phyloP scores from a whole-genome alignment of 179 eudicot genomes.

The Amaranthus tricolor region DNA sequence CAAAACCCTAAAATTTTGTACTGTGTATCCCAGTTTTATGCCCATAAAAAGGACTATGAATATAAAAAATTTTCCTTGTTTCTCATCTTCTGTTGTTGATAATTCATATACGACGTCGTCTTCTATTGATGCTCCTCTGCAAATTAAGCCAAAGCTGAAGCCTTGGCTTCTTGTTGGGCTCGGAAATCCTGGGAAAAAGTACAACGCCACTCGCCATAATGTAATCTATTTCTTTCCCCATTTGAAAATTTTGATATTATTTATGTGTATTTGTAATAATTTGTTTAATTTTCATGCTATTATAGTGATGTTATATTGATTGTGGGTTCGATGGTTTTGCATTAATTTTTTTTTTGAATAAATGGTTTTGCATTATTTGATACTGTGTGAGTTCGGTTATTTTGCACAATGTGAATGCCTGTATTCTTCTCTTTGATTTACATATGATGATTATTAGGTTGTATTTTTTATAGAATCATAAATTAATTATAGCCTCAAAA shows the following conservation, averaged over 20 bases:
- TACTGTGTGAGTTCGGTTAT: neutral
- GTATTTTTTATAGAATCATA: too few relatives aligned
- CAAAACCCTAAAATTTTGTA: neutral
- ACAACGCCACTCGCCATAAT: constrained; percentile 71
- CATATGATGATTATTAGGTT: neutral
- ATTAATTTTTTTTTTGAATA: neutral
- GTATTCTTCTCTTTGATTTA: neutral
- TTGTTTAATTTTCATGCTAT: neutral
- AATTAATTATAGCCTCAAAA: too few relatives aligned
- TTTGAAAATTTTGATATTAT: neutral
- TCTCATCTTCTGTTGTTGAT: constrained; percentile 14
- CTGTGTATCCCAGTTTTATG: neutral
- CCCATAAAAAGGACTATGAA: neutral
- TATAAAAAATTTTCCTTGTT: constrained; percentile 22
- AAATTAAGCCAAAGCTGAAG: constrained; percentile 36
- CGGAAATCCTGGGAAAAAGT: constrained; percentile 80
- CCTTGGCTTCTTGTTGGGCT: constrained; percentile 90
- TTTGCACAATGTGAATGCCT: neutral
- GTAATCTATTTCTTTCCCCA: constrained; percentile 23
- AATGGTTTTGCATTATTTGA: neutral
- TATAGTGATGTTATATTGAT: neutral
- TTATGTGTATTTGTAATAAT: neutral
- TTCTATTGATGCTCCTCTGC: constrained; percentile 9
- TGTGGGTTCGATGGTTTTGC: neutral
- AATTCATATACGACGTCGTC: constrained; percentile 20